Base-by-base conservation (phyloP, 441 rosid species). In the Cnidoscolus chayamansa region DNA sequence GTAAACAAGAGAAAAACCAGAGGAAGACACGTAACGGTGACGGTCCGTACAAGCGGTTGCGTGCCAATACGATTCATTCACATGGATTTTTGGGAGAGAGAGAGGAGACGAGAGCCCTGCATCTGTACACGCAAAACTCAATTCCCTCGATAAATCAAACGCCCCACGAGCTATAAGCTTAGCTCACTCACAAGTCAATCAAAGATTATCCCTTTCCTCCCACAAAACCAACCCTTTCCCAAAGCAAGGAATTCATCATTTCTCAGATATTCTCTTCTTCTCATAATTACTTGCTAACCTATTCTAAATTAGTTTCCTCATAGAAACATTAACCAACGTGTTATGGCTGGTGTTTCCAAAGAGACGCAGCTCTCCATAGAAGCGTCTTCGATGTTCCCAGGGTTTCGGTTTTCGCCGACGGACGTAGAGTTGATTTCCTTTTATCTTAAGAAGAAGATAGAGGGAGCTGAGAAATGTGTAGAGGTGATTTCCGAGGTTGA, bases 401-500 rank as follows among this genome's bases (percentile, higher is more conserved):
- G 97, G 19, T 93, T 93, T 61, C 83, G 86, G 63, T 93, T 91
- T 49, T 88, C 93, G 0, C 98, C 97, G 60, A 89, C 93, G 9
- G 96, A 93, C 76, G 87, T 75, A 37, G 97, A 93, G 72, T 79
- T 91, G 72, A 88, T 93, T 17, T 85, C 96, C 16, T 86, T 83
- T 71, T 91, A 93, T 81, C 81, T 91, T 65, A 86, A 74, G 81
- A 81, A 85, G 86, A 93, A 91, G 89, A 67, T 86, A 58, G 91
- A 89, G 0, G 97, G 98, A 3, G 68, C 65, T 12, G 90, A 89
- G 40, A 79, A 78, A 58, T 83, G 87, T 77, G 90, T 88, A 0
- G 96, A 86, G 83, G 84, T 91, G 69, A 87, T 93, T 75, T 30
- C 93, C 8, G 87, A 89, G 55, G 74, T 86, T 30, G 96, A 91